Evolutionary conservation across 2,329 filamentous ascomycete species (phyloP), one percentile per base, ranked within the genome.

Genomic region (Apiospora rasikravindrae): DNA sequence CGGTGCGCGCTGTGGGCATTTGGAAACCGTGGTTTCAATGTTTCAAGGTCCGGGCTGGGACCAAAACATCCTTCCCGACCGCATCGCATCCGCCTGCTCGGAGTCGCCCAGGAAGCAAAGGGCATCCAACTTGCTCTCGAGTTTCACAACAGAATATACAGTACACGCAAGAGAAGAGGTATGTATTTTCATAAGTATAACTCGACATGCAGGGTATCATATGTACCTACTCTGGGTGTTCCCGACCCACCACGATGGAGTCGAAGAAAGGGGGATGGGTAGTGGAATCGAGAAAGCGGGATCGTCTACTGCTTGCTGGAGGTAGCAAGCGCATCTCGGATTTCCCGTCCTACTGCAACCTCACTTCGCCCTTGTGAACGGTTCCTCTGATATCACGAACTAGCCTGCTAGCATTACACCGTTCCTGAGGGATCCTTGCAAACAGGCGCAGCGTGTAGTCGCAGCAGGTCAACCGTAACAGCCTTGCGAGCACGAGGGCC

Each of bases 31-130:
- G 57, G 57, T 64, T 64, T 64, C 57, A 40, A 64, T 64, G 57
- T 64, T 64, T 64, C 57, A 40, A 64, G 57, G 57, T 64, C 57
- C 40, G 57, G 33, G 57, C 57, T 40, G 57, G 33, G 57, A 64
- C 33, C 57, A n/a, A 64, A 64, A 64, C 57, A 64, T 14, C 19
- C 57, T 11, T 64, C 33, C 19, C 33, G 22, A 33, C 57, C 33
- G 57, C 57, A 64, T 19, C 33, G 57, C 57, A 64, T 19, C 57
- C 57, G 22, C 24, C 19, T 64, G 33, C 57, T 64, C 57, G 57
- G 57, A n/a, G 29, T 40, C 57, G 57, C 29, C 57, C 57, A 37
- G 22, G 57, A 40, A 40, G 22, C 14, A 11, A 22, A 22, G 37
- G 22, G 29, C 29, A 40, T 64, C 57, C 57, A 33, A 37, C 33